phyloP scores from a whole-genome alignment of 768 basidiomycete species.

The Boletus sensibilis region DNA sequence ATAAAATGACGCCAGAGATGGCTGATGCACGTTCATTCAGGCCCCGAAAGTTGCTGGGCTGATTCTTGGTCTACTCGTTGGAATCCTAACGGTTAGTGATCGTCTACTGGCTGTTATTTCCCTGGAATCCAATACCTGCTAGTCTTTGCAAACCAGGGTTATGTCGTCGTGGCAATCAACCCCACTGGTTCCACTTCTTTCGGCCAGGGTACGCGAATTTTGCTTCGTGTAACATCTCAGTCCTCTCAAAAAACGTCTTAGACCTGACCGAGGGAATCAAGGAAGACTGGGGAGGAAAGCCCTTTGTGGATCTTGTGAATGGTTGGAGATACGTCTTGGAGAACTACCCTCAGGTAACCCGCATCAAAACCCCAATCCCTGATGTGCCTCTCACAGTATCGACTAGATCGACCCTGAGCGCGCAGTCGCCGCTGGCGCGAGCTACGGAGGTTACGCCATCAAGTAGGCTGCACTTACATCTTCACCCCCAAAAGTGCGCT shows the following conservation, averaged over 20 bases:
- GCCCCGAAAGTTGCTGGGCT: slow-evolving; percentile 83
- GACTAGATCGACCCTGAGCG: slow-evolving; percentile 64
- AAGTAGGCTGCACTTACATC: slow-evolving; percentile 50
- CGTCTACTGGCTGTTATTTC: not conserved
- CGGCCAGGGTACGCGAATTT: slow-evolving; percentile 61
- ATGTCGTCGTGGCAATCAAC: slow-evolving; percentile 84
- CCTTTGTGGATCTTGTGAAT: slow-evolving; percentile 71
- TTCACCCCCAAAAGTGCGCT: not conserved
- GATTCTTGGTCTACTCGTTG: slow-evolving; percentile 91
- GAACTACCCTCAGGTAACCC: slow-evolving; percentile 61
- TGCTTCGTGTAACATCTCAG: not conserved
- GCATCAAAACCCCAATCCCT: not conserved
- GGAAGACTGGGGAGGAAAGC: slow-evolving; percentile 84
- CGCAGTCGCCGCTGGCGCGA: slow-evolving; percentile 76
- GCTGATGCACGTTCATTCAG: slow-evolving; percentile 30
- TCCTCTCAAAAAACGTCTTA: slow-evolving; percentile 24
- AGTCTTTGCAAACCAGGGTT: slow-evolving; percentile 87
- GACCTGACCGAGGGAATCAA: slow-evolving; percentile 80
- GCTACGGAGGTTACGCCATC: slow-evolving; percentile 87
- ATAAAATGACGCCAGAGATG: not conserved
- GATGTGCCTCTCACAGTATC: not conserved
- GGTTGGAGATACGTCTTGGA: slow-evolving; percentile 74
- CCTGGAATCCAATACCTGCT: not conserved
- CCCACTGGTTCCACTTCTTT: slow-evolving; percentile 94
- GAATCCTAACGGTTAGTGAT: slow-evolving; percentile 74